These are phyloP conservation scores for Penicillium sp. DNA, from an alignment of 2,329 filamentous ascomycete species.

Conservation along the genomic window DNA sequence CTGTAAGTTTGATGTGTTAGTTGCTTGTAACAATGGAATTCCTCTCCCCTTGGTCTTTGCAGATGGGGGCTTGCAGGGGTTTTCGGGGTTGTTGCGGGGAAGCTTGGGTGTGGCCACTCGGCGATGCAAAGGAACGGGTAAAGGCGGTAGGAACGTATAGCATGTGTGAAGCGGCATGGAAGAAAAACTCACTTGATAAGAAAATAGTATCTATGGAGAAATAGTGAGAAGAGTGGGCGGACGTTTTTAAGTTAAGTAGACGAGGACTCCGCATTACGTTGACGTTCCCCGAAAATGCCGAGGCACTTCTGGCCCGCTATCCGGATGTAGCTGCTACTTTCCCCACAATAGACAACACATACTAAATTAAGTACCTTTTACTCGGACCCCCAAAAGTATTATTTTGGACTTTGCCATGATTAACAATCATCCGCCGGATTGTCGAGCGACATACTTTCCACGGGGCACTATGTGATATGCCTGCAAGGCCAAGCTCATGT, in stretches of 20 bases:
- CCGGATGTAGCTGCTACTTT: conserved; percentile 16
- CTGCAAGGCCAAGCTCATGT: conserved; percentile 9
- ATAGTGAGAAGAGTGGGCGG: neutral
- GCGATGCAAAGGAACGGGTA: neutral
- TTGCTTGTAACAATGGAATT: neutral
- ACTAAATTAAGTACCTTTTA: conserved; percentile 2
- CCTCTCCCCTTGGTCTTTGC: neutral
- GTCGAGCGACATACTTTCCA: neutral
- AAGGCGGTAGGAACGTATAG: neutral
- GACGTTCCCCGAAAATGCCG: conserved; percentile 22
- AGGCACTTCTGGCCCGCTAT: conserved; percentile 19
- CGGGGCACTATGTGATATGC: neutral
- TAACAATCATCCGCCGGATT: no score
- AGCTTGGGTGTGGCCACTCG: conserved; percentile 9
- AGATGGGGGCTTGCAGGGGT: neutral
- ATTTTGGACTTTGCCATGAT: no score
- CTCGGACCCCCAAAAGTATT: neutral
- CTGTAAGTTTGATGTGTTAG: neutral
- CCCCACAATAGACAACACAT: fast-evolving
- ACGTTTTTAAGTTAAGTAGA: conserved; percentile 2
- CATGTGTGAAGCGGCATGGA: neutral
- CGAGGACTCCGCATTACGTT: conserved; percentile 15
- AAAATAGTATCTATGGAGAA: neutral
- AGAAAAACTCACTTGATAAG: conserved; percentile 15
- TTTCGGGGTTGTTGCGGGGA: conserved; percentile 23